Conservation (phyloP, 805 yeast genomes). For the Candida hungchunana region DNA sequence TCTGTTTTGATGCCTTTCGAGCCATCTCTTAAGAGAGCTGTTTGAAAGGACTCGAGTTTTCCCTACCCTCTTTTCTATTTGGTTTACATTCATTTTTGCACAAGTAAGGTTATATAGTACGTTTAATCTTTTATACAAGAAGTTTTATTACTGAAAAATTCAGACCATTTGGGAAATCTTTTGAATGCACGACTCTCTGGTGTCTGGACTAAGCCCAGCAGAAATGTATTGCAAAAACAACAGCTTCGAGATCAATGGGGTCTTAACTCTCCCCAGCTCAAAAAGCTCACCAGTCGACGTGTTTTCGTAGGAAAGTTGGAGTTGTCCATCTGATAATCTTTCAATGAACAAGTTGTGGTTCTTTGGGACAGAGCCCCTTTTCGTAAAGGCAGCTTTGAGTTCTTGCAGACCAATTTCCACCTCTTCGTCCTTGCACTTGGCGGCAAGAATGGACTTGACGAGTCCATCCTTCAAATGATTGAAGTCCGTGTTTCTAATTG, state of each 20-base stretch:
- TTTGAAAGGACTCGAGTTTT: slow-evolving; percentile 15
- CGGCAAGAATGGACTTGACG: slow-evolving; percentile 70
- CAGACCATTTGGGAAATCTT: slow-evolving; percentile 28
- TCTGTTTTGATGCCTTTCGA: slow-evolving; percentile 46
- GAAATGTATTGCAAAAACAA: slow-evolving; percentile 73
- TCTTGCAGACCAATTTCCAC: slow-evolving; percentile 64
- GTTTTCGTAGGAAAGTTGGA: slow-evolving; percentile 42
- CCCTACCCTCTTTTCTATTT: not conserved
- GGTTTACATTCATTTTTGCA: too few species aligned
- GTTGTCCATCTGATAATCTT: slow-evolving; percentile 41
- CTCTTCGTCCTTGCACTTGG: slow-evolving; percentile 44
- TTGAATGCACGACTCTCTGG: slow-evolving; percentile 40
- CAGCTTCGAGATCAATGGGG: slow-evolving; percentile 61
- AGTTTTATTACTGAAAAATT: not conserved
- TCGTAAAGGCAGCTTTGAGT: slow-evolving; percentile 55
- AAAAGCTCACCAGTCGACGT: slow-evolving; percentile 31
- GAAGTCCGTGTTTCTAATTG: slow-evolving; percentile 88
- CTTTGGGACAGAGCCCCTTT: slow-evolving; percentile 70
- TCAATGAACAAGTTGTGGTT: slow-evolving; percentile 64
- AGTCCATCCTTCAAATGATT: slow-evolving; percentile 88
- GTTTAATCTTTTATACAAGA: too few species aligned
- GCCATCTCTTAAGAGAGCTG: slow-evolving; percentile 37
- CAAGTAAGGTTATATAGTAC: too few species aligned
- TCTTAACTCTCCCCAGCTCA: slow-evolving; percentile 54
- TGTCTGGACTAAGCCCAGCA: slow-evolving; percentile 64